Percentiles rank a stretch among this genome's conserved stretches.
Conservation (phyloP, 2,329 filamentous ascomycete genomes). For the Periglandula ipomoeae region DNA sequence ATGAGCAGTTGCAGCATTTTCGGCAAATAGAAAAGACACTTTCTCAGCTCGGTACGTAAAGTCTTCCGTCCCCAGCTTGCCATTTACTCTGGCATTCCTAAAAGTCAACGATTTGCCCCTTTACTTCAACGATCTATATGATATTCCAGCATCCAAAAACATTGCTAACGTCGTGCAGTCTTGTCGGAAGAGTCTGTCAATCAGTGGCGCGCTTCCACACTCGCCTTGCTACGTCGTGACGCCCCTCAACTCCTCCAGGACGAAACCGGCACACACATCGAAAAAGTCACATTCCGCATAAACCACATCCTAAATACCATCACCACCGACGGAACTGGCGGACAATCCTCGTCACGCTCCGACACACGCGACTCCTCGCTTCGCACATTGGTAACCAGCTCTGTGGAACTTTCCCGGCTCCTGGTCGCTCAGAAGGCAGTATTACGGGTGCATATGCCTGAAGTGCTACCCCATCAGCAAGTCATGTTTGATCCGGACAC, state of each 20-base stretch:
- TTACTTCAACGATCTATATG: no score
- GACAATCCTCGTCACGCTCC: constrained; percentile 18
- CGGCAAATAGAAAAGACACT: constrained; percentile 39
- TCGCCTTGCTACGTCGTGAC: constrained; percentile 49
- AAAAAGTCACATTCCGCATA: constrained; percentile 35
- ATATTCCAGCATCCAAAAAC: no score
- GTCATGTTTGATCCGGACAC: constrained; percentile 45
- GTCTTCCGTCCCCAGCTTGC: no score
- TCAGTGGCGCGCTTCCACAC: constrained; percentile 58
- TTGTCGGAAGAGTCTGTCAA: constrained; percentile 46
- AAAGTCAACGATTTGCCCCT: no score
- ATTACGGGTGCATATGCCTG: constrained; percentile 47
- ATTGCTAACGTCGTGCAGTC: constrained; percentile 11
- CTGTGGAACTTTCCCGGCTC: constrained; percentile 47
- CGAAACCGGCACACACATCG: constrained; percentile 33
- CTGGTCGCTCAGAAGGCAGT: constrained; percentile 50
- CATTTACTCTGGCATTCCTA: no score
- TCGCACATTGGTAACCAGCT: constrained; percentile 40
- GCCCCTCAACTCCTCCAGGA: constrained; percentile 34
- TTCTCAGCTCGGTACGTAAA: constrained; percentile 28
- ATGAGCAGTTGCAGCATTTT: constrained; percentile 42
- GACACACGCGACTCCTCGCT: constrained; percentile 43
- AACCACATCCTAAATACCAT: constrained; percentile 42
- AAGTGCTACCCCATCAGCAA: constrained; percentile 41
- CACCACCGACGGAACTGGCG: constrained; percentile 22